These are phyloP conservation scores for Kregervanrija delftensis DNA, from an alignment of 805 yeast species.

Conservation along the genomic window DNA sequence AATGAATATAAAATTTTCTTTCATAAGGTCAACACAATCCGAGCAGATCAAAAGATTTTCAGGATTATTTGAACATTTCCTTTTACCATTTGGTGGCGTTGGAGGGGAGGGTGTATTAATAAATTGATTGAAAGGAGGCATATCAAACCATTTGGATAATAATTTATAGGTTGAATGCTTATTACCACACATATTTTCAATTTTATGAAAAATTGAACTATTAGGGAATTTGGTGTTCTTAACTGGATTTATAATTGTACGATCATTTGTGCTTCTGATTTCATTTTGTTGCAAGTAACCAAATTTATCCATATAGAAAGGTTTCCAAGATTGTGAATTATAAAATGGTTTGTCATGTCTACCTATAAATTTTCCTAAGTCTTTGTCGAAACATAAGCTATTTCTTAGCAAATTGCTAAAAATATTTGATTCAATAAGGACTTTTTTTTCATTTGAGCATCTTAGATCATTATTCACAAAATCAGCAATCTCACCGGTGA, in stretches of 20 bases:
- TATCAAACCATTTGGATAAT: constrained; percentile 29
- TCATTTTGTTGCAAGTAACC: constrained; percentile 21
- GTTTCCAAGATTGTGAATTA: constrained; percentile 19
- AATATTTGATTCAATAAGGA: constrained; percentile 25
- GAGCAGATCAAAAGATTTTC: constrained; percentile 28
- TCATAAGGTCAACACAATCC: constrained; percentile 21
- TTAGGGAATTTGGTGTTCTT: constrained; percentile 24
- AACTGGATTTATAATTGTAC: constrained; percentile 2
- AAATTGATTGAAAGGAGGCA: constrained; percentile 31
- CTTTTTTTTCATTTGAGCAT: constrained; percentile 13
- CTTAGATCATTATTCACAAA: constrained; percentile 25
- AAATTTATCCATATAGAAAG: constrained; percentile 22
- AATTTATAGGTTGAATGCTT: constrained; percentile 21
- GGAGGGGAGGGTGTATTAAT: constrained; percentile 28
- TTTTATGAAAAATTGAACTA: constrained; percentile 23
- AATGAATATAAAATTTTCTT: constrained; percentile 24
- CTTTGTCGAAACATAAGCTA: constrained; percentile 20
- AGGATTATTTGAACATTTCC: constrained; percentile 22
- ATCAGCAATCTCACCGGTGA: constrained; percentile 25
- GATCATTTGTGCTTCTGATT: constrained; percentile 1
- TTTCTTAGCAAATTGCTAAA: constrained; percentile 25
- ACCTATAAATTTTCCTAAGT: constrained; percentile 20
- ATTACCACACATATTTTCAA: constrained; percentile 20
- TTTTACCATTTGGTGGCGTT: constrained; percentile 25
- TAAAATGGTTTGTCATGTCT: constrained; percentile 12